Conservation (phyloP, 2,329 filamentous ascomycete species). For the Ceratocystis cubensis region DNA sequence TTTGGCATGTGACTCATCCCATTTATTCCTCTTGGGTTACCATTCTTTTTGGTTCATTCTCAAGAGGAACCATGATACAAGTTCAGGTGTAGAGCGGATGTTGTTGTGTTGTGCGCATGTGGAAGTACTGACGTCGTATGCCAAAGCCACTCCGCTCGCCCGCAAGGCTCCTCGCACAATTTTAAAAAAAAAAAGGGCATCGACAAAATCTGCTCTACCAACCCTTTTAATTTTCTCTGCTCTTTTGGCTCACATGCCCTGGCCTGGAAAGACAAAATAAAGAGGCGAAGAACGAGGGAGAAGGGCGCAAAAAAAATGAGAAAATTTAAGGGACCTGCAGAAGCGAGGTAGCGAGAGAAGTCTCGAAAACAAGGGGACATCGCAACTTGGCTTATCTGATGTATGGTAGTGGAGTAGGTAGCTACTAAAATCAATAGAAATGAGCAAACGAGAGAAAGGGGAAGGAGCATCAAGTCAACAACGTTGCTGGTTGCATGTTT, state of each 20-base stretch:
- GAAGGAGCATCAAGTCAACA: neutral
- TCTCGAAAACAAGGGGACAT: neutral
- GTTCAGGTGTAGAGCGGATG: neutral
- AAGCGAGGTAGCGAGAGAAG: conserved; percentile 4
- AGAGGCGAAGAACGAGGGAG: neutral
- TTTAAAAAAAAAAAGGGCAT: neutral
- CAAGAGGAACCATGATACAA: neutral
- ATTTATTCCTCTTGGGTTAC: neutral
- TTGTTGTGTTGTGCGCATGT: neutral
- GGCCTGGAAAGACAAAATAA: neutral
- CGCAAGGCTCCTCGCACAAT: neutral
- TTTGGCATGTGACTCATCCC: neutral
- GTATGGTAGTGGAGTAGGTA: neutral
- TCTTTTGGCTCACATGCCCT: no score
- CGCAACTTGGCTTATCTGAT: neutral
- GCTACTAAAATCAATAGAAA: neutral
- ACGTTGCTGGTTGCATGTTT: neutral
- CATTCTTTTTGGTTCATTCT: neutral
- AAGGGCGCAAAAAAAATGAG: neutral
- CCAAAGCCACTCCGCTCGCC: neutral
- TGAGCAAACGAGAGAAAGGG: neutral
- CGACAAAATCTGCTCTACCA: neutral
- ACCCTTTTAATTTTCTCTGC: no score
- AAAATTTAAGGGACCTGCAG: conserved; percentile 1
- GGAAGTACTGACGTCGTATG: neutral